Conservation (phyloP, 192 early-diverging fungal species). For the Umbelopsis vinacea region DNA sequence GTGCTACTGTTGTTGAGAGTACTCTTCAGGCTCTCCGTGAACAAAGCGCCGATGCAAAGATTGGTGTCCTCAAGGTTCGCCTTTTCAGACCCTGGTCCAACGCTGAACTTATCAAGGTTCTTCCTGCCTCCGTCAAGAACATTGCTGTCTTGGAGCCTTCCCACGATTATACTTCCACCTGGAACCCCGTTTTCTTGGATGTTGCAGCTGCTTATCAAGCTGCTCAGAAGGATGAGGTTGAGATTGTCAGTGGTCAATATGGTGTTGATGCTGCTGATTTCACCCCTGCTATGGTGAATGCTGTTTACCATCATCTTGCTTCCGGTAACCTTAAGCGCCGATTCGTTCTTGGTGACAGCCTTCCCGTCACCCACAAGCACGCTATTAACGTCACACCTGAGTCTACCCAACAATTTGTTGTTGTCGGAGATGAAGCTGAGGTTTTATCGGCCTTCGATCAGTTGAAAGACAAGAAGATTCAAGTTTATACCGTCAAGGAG, state of each 20-base stretch:
- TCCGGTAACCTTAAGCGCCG: constrained; percentile 24
- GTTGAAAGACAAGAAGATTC: constrained; percentile 21
- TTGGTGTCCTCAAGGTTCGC: constrained; percentile 77
- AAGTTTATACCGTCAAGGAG: constrained; percentile 29
- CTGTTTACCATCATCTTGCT: constrained; percentile 24
- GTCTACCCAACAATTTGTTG: constrained; percentile 23
- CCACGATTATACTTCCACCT: constrained; percentile 61
- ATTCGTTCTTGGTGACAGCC: constrained; percentile 25
- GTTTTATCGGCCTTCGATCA: constrained; percentile 20
- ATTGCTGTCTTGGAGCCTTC: constrained; percentile 70
- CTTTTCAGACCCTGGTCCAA: constrained; percentile 81
- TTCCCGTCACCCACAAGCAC: not conserved
- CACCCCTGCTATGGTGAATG: constrained; percentile 26
- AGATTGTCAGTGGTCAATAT: constrained; percentile 53
- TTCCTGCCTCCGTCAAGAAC: constrained; percentile 69
- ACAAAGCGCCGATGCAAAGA: constrained; percentile 35
- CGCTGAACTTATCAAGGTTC: constrained; percentile 49
- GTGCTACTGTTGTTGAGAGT: constrained; percentile 52
- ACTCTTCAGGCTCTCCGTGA: constrained; percentile 34
- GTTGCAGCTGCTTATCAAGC: constrained; percentile 74
- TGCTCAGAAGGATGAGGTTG: constrained; percentile 42
- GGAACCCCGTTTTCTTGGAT: constrained; percentile 87
- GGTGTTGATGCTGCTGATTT: constrained; percentile 42
- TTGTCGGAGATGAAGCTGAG: constrained; percentile 29
- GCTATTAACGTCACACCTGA: constrained; percentile 15